phyloP scores from a whole-genome alignment of 257 asterid species.

The Nyctanthes arbortristis region DNA sequence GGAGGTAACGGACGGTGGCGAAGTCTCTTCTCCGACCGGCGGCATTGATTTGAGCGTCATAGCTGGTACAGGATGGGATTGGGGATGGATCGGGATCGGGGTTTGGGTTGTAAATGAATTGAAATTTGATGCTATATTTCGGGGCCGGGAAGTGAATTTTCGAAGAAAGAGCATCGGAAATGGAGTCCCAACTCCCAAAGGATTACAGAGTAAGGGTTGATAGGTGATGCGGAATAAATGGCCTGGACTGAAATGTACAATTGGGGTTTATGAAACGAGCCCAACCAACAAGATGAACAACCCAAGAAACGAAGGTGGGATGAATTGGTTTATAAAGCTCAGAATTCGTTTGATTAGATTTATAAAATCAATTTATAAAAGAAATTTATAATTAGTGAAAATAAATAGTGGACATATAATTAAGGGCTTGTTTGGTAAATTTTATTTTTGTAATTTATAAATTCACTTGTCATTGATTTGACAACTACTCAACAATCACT shows the following conservation, averaged over 20 bases:
- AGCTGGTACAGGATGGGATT: constrained; percentile 32
- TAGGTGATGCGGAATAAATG: neutral
- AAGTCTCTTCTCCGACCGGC: constrained; percentile 70
- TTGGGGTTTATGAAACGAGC: too few species aligned
- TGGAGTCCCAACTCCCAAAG: neutral
- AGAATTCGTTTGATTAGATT: too few species aligned
- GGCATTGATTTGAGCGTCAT: constrained; percentile 60
- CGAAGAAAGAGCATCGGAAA: neutral
- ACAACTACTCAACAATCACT: too few species aligned
- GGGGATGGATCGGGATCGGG: neutral
- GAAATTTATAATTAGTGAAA: too few species aligned
- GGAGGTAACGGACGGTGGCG: constrained; percentile 53
- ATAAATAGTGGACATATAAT: too few species aligned
- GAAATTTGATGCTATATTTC: constrained; percentile 21
- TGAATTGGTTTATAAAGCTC: too few species aligned
- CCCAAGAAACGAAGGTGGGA: too few species aligned
- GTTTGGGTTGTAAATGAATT: constrained; percentile 21
- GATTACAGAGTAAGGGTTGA: neutral
- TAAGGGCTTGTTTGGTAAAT: too few species aligned
- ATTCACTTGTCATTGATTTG: too few species aligned
- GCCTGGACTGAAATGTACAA: neutral
- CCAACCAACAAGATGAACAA: too few species aligned
- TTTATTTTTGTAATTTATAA: too few species aligned
- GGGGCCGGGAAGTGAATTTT: neutral
- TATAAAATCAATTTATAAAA: too few species aligned